phyloP scores from a whole-genome alignment of 2,329 filamentous ascomycete species.

The Shiraia bambusicola region DNA sequence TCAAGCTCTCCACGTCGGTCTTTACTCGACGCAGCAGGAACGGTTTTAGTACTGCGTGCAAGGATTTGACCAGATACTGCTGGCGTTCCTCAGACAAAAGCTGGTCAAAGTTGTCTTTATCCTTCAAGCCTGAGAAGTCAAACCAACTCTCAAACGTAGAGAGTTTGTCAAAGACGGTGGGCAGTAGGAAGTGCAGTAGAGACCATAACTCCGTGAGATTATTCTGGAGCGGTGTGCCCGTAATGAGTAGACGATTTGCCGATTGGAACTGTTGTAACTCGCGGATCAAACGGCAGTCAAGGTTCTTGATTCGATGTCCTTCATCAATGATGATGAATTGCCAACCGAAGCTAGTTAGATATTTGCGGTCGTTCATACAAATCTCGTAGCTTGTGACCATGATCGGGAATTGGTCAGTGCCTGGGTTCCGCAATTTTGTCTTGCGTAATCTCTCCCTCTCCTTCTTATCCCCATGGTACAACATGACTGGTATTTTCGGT shows the following conservation, averaged over 20 bases:
- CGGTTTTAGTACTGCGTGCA: slow-evolving; percentile 90
- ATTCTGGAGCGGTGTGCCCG: slow-evolving; percentile 92
- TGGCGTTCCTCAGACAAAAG: slow-evolving; percentile 78
- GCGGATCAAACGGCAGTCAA: slow-evolving; percentile 87
- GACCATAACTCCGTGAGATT: slow-evolving; percentile 96
- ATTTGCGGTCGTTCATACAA: slow-evolving; percentile 83
- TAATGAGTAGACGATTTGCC: slow-evolving; percentile 87
- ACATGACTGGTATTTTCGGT: slow-evolving; percentile 79
- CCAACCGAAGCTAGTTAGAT: slow-evolving; percentile 83
- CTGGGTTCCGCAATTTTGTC: slow-evolving; percentile 69
- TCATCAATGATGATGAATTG: slow-evolving; percentile 98
- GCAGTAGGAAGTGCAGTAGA: slow-evolving; percentile 86
- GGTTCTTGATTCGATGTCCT: slow-evolving; percentile 95
- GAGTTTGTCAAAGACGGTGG: slow-evolving; percentile 88
- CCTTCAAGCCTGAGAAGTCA: slow-evolving; percentile 88
- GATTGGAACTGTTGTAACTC: slow-evolving; percentile 87
- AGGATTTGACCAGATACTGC: slow-evolving; percentile 77
- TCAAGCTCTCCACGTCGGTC: slow-evolving; percentile 82
- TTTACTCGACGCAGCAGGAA: slow-evolving; percentile 87
- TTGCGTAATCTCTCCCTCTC: slow-evolving; percentile 75
- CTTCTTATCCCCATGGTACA: slow-evolving; percentile 84
- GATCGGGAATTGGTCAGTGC: slow-evolving; percentile 75
- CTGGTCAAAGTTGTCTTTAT: slow-evolving; percentile 75
- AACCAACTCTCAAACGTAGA: slow-evolving; percentile 96
- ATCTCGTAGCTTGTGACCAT: slow-evolving; percentile 97